Evolutionary conservation across 371 early-diverging fungal genomes (phyloP).

Genomic region (Mortierella sp.): DNA sequence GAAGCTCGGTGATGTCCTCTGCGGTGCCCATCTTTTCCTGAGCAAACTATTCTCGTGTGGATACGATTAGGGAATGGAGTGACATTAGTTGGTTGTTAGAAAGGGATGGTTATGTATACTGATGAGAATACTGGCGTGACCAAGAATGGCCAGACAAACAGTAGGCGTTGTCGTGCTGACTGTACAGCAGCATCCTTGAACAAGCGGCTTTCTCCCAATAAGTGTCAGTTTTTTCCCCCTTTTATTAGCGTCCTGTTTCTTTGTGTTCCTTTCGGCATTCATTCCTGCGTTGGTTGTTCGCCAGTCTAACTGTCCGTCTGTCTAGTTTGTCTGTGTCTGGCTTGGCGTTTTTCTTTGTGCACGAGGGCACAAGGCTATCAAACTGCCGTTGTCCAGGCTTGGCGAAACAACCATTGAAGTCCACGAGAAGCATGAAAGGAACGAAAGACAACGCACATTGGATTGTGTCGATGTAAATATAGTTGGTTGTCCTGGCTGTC

Average conservation of each 20-base stretch:
- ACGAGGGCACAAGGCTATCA: neutral
- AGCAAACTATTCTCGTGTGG: constrained; percentile 75
- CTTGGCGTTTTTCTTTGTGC: constrained; percentile 1
- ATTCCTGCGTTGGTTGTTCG: neutral
- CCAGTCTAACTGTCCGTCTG: neutral
- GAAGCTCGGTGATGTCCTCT: constrained; percentile 89
- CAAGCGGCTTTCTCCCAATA: neutral
- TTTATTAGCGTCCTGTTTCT: neutral
- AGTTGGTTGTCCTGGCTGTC: neutral
- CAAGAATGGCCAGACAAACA: neutral
- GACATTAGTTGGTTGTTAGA: neutral
- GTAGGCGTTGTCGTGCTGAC: neutral
- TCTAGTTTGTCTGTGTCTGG: neutral
- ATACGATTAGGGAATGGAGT: neutral
- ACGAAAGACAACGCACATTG: too few relatives aligned
- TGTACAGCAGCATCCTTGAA: neutral
- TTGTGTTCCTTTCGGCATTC: neutral
- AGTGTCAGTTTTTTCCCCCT: neutral
- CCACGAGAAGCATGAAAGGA: neutral
- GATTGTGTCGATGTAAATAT: neutral
- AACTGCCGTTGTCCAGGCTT: neutral
- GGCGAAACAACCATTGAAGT: neutral
- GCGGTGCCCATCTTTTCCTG: constrained; percentile 89
- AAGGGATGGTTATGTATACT: neutral
- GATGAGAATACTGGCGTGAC: neutral